Base-by-base conservation (phyloP, 2,329 filamentous ascomycete species). In the Huntiella omanensis region DNA sequence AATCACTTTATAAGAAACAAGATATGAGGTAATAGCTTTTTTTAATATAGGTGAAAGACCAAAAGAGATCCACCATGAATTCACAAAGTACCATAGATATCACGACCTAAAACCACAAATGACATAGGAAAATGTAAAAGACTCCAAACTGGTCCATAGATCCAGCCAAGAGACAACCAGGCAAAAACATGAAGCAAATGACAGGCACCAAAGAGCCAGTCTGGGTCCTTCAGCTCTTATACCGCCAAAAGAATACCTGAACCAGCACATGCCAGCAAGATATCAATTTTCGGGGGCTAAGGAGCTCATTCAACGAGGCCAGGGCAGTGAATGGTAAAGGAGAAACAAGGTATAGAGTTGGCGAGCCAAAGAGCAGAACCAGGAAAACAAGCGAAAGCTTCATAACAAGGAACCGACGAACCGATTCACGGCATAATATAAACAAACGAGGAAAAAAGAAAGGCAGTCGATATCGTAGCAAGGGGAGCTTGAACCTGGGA, bases 361-460 rank as follows among this genome's bases (percentile, higher is more conserved):
- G 22, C 22, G 22, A 28, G 22, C 22, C 22, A 28, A 10, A 28
- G 22, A 28, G 22, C 22, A 28, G 22, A 43, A 33, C 33, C 15
- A 33, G 34, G 40, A 33, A 43, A 43, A 34, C 22, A 43, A 34
- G 28, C 40, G 16, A 33, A 33, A 43, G 32, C 40, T 43, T 43
- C 40, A 16, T 43, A 16, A 33, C 28, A 17, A 43, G 13, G 17
- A 34, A 17, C 8, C 7, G 15, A 11, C 8, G 34, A 28, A 28
- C 22, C 22, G 22, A 28, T 28, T 28, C 22, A 28, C 22, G 22
- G 22, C 22, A 28, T 28, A 28, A 28, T 28, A 28, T 28, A 28
- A 28, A 28, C 22, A 28, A 28, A 28, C 10, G 2, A 2, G 22
- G 22, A 10, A 28, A 28, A 28, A 28, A 10, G 22, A 10, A 28